Evolutionary conservation across 2,329 filamentous ascomycete genomes (phyloP).

Genomic region (Paramyrothecium sp.): DNA sequence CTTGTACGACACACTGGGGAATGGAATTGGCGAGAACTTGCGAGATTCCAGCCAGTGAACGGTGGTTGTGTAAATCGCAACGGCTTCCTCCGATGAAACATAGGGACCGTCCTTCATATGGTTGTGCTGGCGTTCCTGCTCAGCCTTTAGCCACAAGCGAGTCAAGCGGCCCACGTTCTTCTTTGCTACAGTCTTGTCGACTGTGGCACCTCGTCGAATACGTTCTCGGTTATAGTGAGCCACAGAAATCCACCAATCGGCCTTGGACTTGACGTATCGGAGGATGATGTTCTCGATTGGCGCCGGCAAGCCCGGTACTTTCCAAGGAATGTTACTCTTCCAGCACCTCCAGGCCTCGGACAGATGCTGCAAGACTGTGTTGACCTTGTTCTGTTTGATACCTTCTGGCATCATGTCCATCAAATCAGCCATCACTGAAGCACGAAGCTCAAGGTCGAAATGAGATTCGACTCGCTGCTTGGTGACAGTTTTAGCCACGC

Average conservation of each 20-base stretch:
- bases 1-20: slow-evolving; percentile 98
- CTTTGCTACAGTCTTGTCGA: slow-evolving; percentile 99
- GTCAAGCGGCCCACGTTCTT: slow-evolving; percentile 97
- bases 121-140: slow-evolving; percentile 98
- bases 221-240: slow-evolving; percentile 98
- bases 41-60: slow-evolving; percentile 98
- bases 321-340: slow-evolving; percentile 99
- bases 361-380: slow-evolving; percentile 93
- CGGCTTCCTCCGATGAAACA: slow-evolving; percentile 95
- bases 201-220: slow-evolving; percentile 92
- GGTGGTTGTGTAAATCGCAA: slow-evolving; percentile 97
- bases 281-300: slow-evolving; percentile 99
- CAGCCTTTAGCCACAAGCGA: slow-evolving; percentile 93
- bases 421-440: slow-evolving; percentile 96
- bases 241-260: slow-evolving; percentile 99
- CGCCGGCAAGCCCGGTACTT: slow-evolving; percentile 92
- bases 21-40: slow-evolving; percentile 98
- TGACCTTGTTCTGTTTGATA: slow-evolving; percentile 99
- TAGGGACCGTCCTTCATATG: slow-evolving; percentile 99
- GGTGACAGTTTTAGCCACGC: slow-evolving; percentile 97
- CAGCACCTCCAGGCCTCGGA: slow-evolving; percentile 99
- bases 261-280: slow-evolving; percentile 98
- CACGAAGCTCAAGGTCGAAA: slow-evolving; percentile 94
- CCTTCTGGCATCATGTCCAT: slow-evolving; percentile 99
- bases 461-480: slow-evolving; percentile 99